A percentile compares a stretch with the other conserved stretches of the same genome.
Conservation (phyloP, 305 asterid genomes). For the Solanum hybrid region DNA sequence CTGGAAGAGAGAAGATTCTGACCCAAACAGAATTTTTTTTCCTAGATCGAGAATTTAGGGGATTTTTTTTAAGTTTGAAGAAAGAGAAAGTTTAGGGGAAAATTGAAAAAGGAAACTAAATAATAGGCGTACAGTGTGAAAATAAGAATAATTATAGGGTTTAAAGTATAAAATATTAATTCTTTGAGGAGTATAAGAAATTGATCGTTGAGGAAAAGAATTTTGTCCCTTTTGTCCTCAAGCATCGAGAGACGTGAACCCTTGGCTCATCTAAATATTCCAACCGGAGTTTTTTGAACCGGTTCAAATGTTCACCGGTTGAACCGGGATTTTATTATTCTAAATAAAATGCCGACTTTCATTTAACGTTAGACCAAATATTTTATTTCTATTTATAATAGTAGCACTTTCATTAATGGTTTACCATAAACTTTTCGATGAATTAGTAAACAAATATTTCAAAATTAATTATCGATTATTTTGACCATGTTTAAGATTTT, state of each 20-base stretch:
- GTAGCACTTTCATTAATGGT: background rate
- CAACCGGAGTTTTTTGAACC: conserved; percentile 1
- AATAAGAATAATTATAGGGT: background rate
- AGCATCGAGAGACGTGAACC: conserved; percentile 25
- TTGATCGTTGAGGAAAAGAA: conserved; percentile 17
- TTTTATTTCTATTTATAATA: background rate
- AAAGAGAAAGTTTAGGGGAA: background rate
- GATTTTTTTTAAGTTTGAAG: background rate
- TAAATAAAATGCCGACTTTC: background rate
- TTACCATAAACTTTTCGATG: background rate
- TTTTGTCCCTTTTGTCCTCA: conserved; percentile 9
- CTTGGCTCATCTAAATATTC: conserved; percentile 23
- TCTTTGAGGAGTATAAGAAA: background rate
- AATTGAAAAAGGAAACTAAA: too few species aligned
- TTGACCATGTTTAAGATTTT: background rate
- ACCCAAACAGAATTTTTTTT: too few species aligned
- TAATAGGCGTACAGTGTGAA: background rate
- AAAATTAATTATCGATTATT: background rate
- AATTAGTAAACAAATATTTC: background rate
- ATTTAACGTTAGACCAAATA: background rate
- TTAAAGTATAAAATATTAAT: background rate
- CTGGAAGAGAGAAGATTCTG: too few species aligned
- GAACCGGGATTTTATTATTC: background rate
- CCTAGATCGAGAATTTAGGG: too few species aligned
- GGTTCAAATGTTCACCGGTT: background rate